Base-by-base conservation (phyloP, 208 protist genomes). In the Angomonas deanei region DNA sequence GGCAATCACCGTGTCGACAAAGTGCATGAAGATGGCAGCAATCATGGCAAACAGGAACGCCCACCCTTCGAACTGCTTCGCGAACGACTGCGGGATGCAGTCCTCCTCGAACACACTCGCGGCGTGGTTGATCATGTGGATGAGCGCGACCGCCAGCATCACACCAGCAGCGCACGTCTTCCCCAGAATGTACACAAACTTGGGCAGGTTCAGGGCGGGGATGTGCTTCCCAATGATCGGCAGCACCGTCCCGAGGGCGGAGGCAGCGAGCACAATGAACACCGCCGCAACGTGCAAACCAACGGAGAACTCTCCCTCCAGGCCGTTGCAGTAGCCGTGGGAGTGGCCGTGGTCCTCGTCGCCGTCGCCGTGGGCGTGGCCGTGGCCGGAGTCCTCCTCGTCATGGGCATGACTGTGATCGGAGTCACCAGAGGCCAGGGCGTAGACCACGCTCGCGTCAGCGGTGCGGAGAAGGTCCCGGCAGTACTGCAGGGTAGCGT, bases 181-280 rank as follows among this genome's bases (percentile, higher is more conserved):
- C 49, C 73, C 78, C 11, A 89, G 19, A 8, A 76, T 61, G 63
- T 80, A 80, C 39, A 69, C 60, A 57, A 78, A 89, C 23, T 60
- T 30, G n/a, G 19, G 59, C 47, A 84, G 23, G 5, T 54, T 68
- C 24, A 89, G 62, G 8, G 26, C 28, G 24, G 56, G 72, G 27
- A 83, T 52, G 54, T 66, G 72, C 60, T 78, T 83, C 13, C 79
- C 79, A 36, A 81, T 15, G 33, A 89, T 63, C 17, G 82, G 82
- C 24, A 89, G 59, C 32, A 77, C 15, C 23, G 74, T 79, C 6
- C 82, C 82, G n/a, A 86, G 4, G 15, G 73, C 36, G 15, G 82
- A 89, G 59, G 76, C 70, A 0, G 34, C 65, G 1, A 91, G 67
- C n/a, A 91, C 58, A 34, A 91, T 68, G 66, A 91, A 86, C 24